Percentiles rank a stretch among this genome's conserved stretches.
phyloP scores from a whole-genome alignment of 345 rosid genomes.

The Angophora floribunda region DNA sequence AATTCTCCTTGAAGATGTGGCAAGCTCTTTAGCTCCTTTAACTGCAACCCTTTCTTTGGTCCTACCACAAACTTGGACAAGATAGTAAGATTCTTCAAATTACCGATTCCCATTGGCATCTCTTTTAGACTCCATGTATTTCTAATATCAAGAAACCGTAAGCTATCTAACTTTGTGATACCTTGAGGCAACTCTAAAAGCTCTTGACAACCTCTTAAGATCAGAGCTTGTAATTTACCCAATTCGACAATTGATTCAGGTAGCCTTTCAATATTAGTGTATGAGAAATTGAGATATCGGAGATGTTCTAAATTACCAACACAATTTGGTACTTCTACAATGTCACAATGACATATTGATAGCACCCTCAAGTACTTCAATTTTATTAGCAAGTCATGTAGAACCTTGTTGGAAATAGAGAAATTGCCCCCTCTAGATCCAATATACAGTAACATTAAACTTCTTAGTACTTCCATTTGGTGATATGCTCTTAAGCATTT shows the following conservation, averaged over 20 bases:
- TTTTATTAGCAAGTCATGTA: not conserved
- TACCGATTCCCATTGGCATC: not conserved
- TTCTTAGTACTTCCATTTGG: not conserved
- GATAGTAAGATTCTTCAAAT: not conserved
- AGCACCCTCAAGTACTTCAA: not conserved
- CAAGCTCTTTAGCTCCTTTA: not conserved
- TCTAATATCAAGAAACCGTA: not conserved
- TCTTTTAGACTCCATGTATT: not conserved
- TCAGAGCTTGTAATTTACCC: not conserved
- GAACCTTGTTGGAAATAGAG: not conserved
- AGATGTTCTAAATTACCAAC: not conserved
- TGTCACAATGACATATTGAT: not conserved
- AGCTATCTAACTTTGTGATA: not conserved
- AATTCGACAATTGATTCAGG: not conserved
- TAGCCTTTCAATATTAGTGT: not conserved
- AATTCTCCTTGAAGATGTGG: not conserved
- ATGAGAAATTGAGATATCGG: not conserved
- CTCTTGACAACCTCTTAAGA: not conserved
- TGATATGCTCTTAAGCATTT: not conserved
- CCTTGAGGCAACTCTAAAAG: not conserved
- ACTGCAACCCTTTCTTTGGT: not conserved
- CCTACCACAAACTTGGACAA: not conserved
- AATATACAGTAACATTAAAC: not conserved
- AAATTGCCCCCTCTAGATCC: not conserved
- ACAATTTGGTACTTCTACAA: not conserved